Percentiles rank a stretch among this genome's conserved stretches.
These are phyloP conservation scores for Galerina marginata DNA, from an alignment of 768 basidiomycete species.

Conservation along the genomic window DNA sequence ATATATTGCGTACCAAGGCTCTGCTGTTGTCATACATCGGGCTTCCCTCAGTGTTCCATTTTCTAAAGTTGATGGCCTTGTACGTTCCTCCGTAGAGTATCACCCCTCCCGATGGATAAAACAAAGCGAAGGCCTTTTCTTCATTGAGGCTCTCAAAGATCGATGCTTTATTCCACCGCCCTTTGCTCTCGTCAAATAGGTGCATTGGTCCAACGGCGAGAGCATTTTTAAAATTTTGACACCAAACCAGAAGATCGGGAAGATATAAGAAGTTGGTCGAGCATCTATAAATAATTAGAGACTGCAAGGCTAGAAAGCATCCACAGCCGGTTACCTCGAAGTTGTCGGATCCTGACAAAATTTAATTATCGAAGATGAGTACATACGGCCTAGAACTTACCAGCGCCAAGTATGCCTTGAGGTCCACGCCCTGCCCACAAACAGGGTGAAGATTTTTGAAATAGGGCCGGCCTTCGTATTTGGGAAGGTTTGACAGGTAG, in stretches of 20 bases:
- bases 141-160: conserved; percentile 9
- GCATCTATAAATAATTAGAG: not conserved
- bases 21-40: not conserved
- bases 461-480: not conserved
- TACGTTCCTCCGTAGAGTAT: conserved; percentile 10
- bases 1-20: not conserved
- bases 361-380: not conserved
- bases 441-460: not conserved
- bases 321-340: not conserved
- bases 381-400: not conserved
- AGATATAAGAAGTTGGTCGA: conserved; percentile 10
- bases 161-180: conserved; percentile 2
- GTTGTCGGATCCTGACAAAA: conserved; percentile 2
- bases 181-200: not conserved
- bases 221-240: no score
- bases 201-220: conserved; percentile 7
- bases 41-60: not conserved
- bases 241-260: conserved; percentile 6
- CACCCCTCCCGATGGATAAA: not conserved
- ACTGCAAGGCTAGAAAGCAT: not conserved
- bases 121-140: conserved; percentile 10
- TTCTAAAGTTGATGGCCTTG: conserved; percentile 3
- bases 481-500: not conserved
- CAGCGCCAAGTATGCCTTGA: not conserved
- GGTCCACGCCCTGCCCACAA: not conserved